Evolutionary conservation across 768 basidiomycete species (phyloP), one percentile per base, ranked within the genome.

Genomic region (Rossbeevera mucosa): DNA sequence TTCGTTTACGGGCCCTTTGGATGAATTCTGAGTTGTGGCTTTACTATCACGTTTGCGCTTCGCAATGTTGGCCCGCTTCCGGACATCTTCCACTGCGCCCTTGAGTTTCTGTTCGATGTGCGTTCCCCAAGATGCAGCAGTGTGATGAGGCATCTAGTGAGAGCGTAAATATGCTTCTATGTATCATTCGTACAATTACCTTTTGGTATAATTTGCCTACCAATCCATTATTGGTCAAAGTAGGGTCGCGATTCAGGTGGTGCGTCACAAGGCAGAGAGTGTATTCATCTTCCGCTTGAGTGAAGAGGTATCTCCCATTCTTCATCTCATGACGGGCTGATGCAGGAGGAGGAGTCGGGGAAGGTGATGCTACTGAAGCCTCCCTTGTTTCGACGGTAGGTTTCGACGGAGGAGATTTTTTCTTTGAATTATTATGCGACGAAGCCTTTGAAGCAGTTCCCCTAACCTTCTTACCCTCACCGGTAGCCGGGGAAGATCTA

Each of bases 141-240:
- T 59, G 62, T 88, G 87, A 56, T 82, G 78, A 24, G 83, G 79
- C 72, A 88, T 72, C 87, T 88, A 51, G 11, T 40, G 9, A 7
- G 21, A 25, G 28, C 4, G n/a, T 58, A 9, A 44, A 14, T 12
- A 29, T 16, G 38, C 7, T 12, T 30, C 7, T 22, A 14, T 30
- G 30, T 31, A 18, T 2, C 14, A 45, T 7, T 16, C 0, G 11
- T 20, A 38, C 42, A 13, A 67, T 26, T 48, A 82, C 85, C 73
- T 83, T 81, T 44, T 62, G 55, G 52, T 74, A 57, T 13, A 85
- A 48, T 33, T 69, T 72, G 21, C 62, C 54, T 20, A 73, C 61
- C 18, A 86, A 62, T 0, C 67, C 65, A 11, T 49, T 61, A 3
- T 62, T 61, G 13, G 78, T 70, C 51, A 77, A 74, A 11, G 71